Conservation (phyloP, 2,329 filamentous ascomycete genomes). For the Hymenoscyphus repandus region DNA sequence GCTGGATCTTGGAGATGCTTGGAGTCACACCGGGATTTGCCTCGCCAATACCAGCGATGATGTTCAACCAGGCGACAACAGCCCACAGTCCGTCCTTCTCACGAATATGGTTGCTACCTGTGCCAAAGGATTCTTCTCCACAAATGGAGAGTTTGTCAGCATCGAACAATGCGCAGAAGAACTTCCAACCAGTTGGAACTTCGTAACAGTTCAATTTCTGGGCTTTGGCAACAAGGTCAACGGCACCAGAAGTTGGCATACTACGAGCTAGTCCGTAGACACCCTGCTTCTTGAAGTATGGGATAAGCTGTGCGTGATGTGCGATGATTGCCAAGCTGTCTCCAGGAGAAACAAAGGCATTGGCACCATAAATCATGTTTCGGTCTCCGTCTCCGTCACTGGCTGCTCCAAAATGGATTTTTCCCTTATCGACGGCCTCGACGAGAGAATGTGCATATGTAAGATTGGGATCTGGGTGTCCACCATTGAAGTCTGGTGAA, state of each 20-base stretch:
- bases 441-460: constrained; percentile 95
- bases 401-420: constrained; percentile 92
- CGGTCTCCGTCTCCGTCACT: constrained; percentile 97
- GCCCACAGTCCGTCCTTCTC: constrained; percentile 99
- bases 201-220: constrained; percentile 91
- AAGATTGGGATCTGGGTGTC: constrained; percentile 96
- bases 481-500: constrained; percentile 91
- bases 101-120: constrained; percentile 96
- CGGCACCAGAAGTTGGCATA: constrained; percentile 95
- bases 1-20: constrained; percentile 92
- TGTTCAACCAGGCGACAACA: constrained; percentile 95
- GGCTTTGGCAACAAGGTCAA: constrained; percentile 93
- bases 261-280: constrained; percentile 92
- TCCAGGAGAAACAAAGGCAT: constrained; percentile 92
- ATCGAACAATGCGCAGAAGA: constrained; percentile 95
- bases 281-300: constrained; percentile 97
- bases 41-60: constrained; percentile 89
- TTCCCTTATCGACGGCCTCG: constrained; percentile 83
- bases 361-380: constrained; percentile 99
- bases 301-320: constrained; percentile 92
- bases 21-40: constrained; percentile 74
- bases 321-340: constrained; percentile 98
- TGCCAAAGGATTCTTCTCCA: constrained; percentile 97
- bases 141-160: constrained; percentile 96
- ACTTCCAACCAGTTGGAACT: constrained; percentile 98